phyloP scores from a whole-genome alignment of 2,329 filamentous ascomycete species.

The Sclerotinia glacialis region DNA sequence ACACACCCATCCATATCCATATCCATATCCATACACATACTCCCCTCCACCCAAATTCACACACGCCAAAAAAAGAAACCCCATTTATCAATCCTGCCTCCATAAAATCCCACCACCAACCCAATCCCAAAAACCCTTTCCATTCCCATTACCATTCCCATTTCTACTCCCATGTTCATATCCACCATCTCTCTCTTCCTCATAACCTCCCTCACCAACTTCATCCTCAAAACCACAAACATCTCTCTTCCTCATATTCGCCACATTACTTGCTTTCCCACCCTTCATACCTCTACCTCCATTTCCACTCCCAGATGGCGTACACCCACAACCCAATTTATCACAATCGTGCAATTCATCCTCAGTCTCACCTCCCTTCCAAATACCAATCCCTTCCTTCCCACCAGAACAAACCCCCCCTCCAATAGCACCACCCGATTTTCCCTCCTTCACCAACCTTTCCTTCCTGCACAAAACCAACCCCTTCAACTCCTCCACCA shows the following conservation, averaged over 20 bases:
- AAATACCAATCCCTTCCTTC: not conserved
- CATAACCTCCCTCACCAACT: not conserved
- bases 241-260: conserved; percentile 12
- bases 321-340: not conserved
- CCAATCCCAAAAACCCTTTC: conserved; percentile 10
- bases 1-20: too few species aligned
- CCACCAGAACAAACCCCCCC: not conserved
- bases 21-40: too few species aligned
- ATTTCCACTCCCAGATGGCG: not conserved
- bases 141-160: not conserved
- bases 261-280: not conserved
- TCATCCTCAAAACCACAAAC: not conserved
- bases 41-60: not conserved
- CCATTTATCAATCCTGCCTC: conserved; percentile 4
- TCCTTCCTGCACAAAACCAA: not conserved
- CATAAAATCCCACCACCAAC: conserved; percentile 8
- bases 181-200: not conserved
- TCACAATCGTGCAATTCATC: not conserved
- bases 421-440: too few species aligned
- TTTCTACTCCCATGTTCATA: not conserved
- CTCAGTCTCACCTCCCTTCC: not conserved
- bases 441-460: too few species aligned
- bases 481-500: not conserved
- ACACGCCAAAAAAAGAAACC: not conserved
- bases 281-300: not conserved